These are phyloP conservation scores for Fraxinus baroniana DNA, from an alignment of 305 asterid species.

Conservation along the genomic window DNA sequence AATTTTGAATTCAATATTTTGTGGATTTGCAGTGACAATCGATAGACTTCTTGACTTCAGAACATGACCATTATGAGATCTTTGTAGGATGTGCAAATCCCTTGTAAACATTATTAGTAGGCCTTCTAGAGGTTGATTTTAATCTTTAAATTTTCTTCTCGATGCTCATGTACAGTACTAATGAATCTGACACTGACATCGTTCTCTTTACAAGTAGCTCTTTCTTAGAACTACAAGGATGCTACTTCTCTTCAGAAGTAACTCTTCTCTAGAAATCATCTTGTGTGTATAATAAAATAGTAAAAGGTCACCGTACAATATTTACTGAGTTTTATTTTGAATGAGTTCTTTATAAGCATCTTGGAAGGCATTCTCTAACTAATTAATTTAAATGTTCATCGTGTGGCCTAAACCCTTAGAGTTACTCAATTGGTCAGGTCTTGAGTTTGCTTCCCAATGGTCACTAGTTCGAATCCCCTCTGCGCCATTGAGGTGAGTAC, in stretches of 20 bases:
- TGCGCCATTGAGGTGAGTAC: too few relatives aligned
- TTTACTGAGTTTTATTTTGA: neutral
- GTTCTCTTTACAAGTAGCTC: neutral
- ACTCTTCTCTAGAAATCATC: neutral
- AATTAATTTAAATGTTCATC: neutral
- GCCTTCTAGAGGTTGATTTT: neutral
- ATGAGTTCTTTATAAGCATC: neutral
- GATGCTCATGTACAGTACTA: constrained; percentile 18
- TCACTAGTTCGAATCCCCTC: too few relatives aligned
- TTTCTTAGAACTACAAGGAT: neutral
- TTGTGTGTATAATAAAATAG: neutral
- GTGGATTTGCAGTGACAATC: constrained; percentile 29
- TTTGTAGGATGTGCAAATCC: neutral
- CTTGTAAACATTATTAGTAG: constrained; percentile 9
- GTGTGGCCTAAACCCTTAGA: neutral
- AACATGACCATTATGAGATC: constrained; percentile 8
- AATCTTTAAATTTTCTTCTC: constrained; percentile 9
- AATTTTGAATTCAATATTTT: constrained; percentile 5
- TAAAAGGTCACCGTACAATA: neutral
- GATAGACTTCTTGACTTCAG: neutral
- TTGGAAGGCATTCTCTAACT: neutral
- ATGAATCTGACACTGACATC: neutral
- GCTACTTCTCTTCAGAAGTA: neutral
- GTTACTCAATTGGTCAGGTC: too few relatives aligned
- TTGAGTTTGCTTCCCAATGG: too few relatives aligned